These are phyloP conservation scores for Podaxis sp. DNA, from an alignment of 768 basidiomycete genomes.

Conservation along the genomic window DNA sequence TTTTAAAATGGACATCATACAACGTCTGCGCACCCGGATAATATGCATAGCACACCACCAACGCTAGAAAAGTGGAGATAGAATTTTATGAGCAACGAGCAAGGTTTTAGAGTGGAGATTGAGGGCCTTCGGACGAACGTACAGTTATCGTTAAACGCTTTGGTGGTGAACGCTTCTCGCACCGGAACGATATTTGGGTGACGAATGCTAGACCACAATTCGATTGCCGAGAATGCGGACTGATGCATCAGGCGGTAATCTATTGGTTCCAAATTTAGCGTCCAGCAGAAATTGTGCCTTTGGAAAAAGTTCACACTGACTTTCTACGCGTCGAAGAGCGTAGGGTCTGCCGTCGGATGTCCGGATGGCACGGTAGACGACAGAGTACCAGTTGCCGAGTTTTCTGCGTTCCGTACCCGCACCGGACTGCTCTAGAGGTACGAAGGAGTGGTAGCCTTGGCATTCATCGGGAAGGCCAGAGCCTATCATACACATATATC, in stretches of 20 bases:
- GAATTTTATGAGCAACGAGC: not conserved
- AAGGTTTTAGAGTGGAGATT: not conserved
- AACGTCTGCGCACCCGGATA: slow-evolving; percentile 83
- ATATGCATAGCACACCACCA: slow-evolving; percentile 90
- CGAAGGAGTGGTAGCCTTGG: slow-evolving; percentile 86
- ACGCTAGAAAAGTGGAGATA: slow-evolving; percentile 45
- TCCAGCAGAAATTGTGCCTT: not conserved
- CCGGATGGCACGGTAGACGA: slow-evolving; percentile 81
- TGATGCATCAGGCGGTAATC: slow-evolving; percentile 85
- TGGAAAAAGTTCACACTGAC: slow-evolving; percentile 40
- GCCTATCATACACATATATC: slow-evolving; percentile 36
- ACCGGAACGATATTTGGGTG: slow-evolving; percentile 87
- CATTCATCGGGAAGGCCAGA: slow-evolving; percentile 79
- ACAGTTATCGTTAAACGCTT: slow-evolving; percentile 92
- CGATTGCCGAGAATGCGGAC: slow-evolving; percentile 77
- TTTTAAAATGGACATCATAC: slow-evolving; percentile 71
- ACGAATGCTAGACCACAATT: slow-evolving; percentile 78
- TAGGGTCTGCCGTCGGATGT: slow-evolving; percentile 77
- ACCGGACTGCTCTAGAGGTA: slow-evolving; percentile 64
- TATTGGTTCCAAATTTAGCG: slow-evolving; percentile 24
- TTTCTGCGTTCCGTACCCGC: slow-evolving; percentile 60
- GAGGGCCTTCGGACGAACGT: slow-evolving; percentile 28
- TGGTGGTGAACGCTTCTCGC: slow-evolving; percentile 93
- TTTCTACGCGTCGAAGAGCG: slow-evolving; percentile 81
- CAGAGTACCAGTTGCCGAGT: slow-evolving; percentile 82